These are phyloP conservation scores for Nothophytophthora sp. DNA, from an alignment of 352 stramenopile genomes.

Conservation along the genomic window DNA sequence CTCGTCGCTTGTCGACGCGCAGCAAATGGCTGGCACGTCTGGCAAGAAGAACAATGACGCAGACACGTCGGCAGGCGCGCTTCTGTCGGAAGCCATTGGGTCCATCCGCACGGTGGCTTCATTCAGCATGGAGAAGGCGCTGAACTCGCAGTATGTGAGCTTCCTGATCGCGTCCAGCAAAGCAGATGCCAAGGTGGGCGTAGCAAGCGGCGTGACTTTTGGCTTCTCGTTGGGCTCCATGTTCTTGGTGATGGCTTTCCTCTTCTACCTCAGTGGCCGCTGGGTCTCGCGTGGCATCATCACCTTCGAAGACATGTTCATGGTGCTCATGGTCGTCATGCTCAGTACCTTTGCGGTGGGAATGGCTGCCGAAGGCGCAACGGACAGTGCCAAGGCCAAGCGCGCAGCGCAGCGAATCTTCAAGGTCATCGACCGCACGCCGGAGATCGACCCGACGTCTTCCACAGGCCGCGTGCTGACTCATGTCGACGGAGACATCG, in stretches of 20 bases:
- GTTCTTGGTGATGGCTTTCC: constrained; percentile 43
- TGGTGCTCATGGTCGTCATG: constrained; percentile 48
- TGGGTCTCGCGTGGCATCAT: constrained; percentile 34
- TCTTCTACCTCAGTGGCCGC: constrained; percentile 53
- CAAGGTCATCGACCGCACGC: too few species aligned
- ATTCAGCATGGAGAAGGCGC: constrained; percentile 22
- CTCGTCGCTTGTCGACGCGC: not conserved
- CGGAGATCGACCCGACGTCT: too few species aligned
- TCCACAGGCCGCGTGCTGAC: too few species aligned
- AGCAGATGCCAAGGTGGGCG: constrained; percentile 21
- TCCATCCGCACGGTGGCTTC: constrained; percentile 33
- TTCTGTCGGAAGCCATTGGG: constrained; percentile 22
- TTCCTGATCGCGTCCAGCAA: constrained; percentile 7
- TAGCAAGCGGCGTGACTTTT: constrained; percentile 38
- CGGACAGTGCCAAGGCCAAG: too few species aligned
- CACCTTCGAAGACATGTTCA: constrained; percentile 51
- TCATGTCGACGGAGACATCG: too few species aligned
- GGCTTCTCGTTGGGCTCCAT: constrained; percentile 53
- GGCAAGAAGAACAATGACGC: constrained; percentile 22
- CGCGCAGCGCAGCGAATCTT: too few species aligned
- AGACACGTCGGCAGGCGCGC: constrained; percentile 16
- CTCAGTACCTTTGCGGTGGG: too few species aligned
- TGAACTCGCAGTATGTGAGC: constrained; percentile 8
- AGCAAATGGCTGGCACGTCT: not conserved
- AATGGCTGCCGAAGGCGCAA: too few species aligned